Base-by-base conservation (phyloP, 441 rosid genomes). In the Brassica hybrid region DNA sequence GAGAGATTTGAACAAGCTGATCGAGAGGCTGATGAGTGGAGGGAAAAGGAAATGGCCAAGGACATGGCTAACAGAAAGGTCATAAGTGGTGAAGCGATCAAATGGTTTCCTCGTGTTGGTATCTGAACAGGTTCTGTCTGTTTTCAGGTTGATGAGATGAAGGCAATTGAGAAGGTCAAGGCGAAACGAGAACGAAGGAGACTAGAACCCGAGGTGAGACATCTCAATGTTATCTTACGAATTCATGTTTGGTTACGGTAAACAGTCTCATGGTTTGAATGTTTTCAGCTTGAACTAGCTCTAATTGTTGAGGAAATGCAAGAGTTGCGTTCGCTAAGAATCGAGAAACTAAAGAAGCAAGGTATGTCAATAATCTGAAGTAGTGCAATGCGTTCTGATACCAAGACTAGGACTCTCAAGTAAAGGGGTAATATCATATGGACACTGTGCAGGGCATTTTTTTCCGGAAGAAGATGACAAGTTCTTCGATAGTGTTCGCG, bases 391-490 rank as follows among this genome's bases (percentile, higher is more conserved):
- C 16, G 0, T 65, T 23, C 2, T 34, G 27, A 21, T 21, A 2
- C n/a, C n/a, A n/a, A n/a, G n/a, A n/a, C n/a, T n/a, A n/a, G n/a
- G n/a, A n/a, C n/a, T n/a, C n/a, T n/a, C n/a, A 21, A 21, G 12
- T 52, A 58, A 70, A 54, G 11, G 73, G 58, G 56, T n/a, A n/a
- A n/a, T n/a, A n/a, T 63, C 76, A 9, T 78, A 41, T 56, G 50
- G 0, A 50, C 2, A 80, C 82, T 71, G 36, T 81, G 72, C 87
- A 96, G 98, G 98, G 3, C 96, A 89, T 87, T 93, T 96, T 75
- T 88, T 96, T 69, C 97, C 98, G 0, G 97, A 89, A 76, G 98
- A 96, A 84, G 99, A 93, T 82, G 91, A 93, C 76, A 87, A 88
- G 79, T 95, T 93, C 83, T 90, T 95, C 17, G 98, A 92, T 83